These are phyloP conservation scores for Sporothrix brunneoviolacea DNA, from an alignment of 2,329 filamentous ascomycete species.

Conservation along the genomic window DNA sequence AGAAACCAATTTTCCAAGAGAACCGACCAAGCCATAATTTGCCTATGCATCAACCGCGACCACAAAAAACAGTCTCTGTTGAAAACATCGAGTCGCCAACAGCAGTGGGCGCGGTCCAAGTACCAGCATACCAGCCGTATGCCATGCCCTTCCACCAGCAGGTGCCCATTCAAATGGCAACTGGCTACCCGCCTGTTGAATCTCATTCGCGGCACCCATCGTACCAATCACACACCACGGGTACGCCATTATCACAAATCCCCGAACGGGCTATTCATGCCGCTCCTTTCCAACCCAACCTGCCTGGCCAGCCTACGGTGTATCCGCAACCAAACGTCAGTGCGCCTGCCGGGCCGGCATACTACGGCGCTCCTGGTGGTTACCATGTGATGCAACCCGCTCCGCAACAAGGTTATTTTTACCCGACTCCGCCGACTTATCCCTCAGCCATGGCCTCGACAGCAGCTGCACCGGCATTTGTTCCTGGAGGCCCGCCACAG, in stretches of 20 bases:
- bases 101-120: constrained; percentile 22
- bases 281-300: constrained; percentile 75
- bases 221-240: constrained; percentile 63
- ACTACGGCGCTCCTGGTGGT: constrained; percentile 42
- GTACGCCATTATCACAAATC: constrained; percentile 83
- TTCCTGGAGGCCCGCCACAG: constrained; percentile 45
- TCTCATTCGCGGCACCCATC: constrained; percentile 61
- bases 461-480: constrained; percentile 48
- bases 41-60: constrained; percentile 89
- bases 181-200: constrained; percentile 39
- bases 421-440: constrained; percentile 21
- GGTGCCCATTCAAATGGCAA: constrained; percentile 67
- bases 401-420: constrained; percentile 33
- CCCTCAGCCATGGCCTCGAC: constrained; percentile 25
- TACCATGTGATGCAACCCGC: constrained; percentile 54
- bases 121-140: constrained; percentile 6
- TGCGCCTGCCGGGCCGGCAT: constrained; percentile 24
- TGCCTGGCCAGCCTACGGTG: constrained; percentile 18
- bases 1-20: constrained; percentile 53
- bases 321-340: constrained; percentile 46
- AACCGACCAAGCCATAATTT: constrained; percentile 44
- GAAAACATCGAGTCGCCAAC: constrained; percentile 85
- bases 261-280: constrained; percentile 89
- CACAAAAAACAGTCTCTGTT: constrained; percentile 89
- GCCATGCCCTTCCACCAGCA: constrained; percentile 73